Conservation (phyloP, 257 asterid genomes). For the Solanum dulcamara region DNA sequence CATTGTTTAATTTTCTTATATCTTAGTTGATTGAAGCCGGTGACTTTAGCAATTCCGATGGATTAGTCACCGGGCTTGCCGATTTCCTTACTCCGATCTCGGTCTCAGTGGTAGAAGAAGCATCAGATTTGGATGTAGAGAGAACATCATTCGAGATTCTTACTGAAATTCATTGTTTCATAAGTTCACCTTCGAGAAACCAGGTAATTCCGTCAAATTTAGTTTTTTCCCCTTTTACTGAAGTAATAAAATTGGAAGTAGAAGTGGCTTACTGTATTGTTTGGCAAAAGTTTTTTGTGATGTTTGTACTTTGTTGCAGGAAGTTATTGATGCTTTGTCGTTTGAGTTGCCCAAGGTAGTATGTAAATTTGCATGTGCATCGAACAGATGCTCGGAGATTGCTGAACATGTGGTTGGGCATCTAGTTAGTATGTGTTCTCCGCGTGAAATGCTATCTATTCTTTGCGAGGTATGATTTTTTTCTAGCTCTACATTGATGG, state of each 20-base stretch:
- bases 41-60: constrained; percentile 27
- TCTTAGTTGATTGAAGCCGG: constrained; percentile 42
- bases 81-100: constrained; percentile 39
- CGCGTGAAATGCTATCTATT: constrained; percentile 84
- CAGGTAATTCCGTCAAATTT: constrained; percentile 29
- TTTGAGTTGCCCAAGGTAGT: constrained; percentile 65
- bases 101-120: constrained; percentile 9
- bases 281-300: neutral
- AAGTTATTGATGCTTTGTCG: constrained; percentile 52
- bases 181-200: constrained; percentile 25
- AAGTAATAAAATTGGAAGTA: neutral
- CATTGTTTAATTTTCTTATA: neutral
- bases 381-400: constrained; percentile 44
- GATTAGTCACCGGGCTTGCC: constrained; percentile 33
- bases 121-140: constrained; percentile 21
- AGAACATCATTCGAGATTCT: constrained; percentile 28
- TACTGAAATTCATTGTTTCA: constrained; percentile 33
- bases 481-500: neutral
- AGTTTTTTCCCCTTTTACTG: neutral
- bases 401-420: constrained; percentile 30
- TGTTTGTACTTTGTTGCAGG: constrained; percentile 23
- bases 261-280: neutral
- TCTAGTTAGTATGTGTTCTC: constrained; percentile 40
- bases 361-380: constrained; percentile 46
- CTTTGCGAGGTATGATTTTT: constrained; percentile 50